Evolutionary conservation across 306 rosid genomes (phyloP).

Genomic region (Calophaca sinica): DNA sequence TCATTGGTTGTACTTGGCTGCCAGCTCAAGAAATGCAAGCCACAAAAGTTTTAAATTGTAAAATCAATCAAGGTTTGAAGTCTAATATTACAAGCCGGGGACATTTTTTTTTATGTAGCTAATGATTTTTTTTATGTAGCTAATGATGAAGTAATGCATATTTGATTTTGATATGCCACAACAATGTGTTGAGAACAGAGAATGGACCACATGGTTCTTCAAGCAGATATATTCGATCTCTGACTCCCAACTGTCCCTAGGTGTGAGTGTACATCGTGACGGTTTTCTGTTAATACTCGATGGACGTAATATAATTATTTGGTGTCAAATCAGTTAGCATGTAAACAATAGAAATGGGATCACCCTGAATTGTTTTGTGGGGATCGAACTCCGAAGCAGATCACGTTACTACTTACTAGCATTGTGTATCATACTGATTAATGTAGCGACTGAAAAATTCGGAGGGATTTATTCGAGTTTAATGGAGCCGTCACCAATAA

Average conservation of each 20-base stretch:
- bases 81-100: too few species aligned
- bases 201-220: conserved; percentile 45
- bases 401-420: not conserved
- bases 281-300: conserved; percentile 47
- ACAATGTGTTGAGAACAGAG: conserved; percentile 12
- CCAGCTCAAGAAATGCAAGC: too few species aligned
- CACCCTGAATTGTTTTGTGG: too few species aligned
- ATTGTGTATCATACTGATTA: not conserved
- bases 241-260: conserved; percentile 44
- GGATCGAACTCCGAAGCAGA: conserved; percentile 7
- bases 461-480: too few species aligned
- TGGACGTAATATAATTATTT: not conserved
- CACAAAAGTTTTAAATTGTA: not conserved
- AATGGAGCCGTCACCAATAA: too few species aligned
- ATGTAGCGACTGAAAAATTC: too few species aligned
- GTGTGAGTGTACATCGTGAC: conserved; percentile 42
- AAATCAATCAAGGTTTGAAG: conserved; percentile 22
- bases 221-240: conserved; percentile 43
- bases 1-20: too few species aligned
- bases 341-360: conserved; percentile 17
- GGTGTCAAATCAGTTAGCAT: conserved; percentile 46
- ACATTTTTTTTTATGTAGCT: too few species aligned
- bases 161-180: conserved; percentile 13
- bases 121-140: too few species aligned
- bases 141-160: conserved; percentile 17